Base-by-base conservation (phyloP, 1,284 basidiomycete species). In the Apiotrichum gracile region DNA sequence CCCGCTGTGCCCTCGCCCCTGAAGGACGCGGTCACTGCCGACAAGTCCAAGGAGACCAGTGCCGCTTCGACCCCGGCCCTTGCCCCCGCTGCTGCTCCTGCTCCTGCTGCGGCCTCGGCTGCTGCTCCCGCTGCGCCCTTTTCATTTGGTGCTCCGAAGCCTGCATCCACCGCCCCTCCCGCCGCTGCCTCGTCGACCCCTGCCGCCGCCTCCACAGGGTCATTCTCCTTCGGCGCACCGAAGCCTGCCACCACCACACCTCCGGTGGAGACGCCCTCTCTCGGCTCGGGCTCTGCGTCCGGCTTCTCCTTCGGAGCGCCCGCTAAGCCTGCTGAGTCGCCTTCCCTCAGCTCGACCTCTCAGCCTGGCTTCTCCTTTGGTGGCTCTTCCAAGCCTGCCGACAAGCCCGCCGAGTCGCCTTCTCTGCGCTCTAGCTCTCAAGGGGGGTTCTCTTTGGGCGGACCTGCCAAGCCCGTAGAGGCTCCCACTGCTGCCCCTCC, bases 231-330 rank as follows among this genome's bases (percentile, higher is more conserved):
- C 26, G 44, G 44, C 17, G 39, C 39, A 22, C 35, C 35, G 13
- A 40, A 24, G 39, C 22, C 39, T 25, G 39, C 39, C 2, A 24
- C 21, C 17, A 2, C 38, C 22, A 14, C 38, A 7, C 10, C 38
- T 2, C n/a, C 27, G 4, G 43, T 31, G 3, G 43, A 31, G 13
- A 19, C 43, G 9, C 27, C 43, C 27, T 19, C 17, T 16, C 41
- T 29, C 10, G 17, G 17, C 17, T 38, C 29, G 1, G n/a, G 29
- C 12, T 31, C 43, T 4, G 21, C 43, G 2, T 14, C 43, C 9
- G 27, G 27, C 21, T 55, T 49, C 43, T 55, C 49, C 5, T 55
- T 55, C 41, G 40, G 42, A 5, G 13, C 37, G 1, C 21, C 38
- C 13, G n/a, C 51, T 33, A 50, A 50, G 33, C 49, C 49, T 24